These are phyloP conservation scores for Micromonas pusilla DNA, from an alignment of 139 green algal genomes.

Conservation along the genomic window DNA sequence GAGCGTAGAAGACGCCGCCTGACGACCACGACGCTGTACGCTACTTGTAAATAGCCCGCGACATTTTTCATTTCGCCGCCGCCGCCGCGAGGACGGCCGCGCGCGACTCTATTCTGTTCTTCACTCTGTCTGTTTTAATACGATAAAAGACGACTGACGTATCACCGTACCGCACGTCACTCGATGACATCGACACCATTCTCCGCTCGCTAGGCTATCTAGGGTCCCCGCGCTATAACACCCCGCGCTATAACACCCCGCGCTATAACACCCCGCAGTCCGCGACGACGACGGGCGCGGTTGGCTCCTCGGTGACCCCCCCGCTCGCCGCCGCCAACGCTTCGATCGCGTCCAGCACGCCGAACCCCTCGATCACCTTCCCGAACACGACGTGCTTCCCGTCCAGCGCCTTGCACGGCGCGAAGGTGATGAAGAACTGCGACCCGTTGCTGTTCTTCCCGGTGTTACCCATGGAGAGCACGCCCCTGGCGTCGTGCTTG, in stretches of 20 bases:
- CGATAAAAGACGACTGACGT: too few relatives aligned
- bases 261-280: conserved; percentile 40
- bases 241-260: too few relatives aligned
- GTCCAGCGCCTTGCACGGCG: conserved; percentile 54
- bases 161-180: too few relatives aligned
- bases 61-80: too few relatives aligned
- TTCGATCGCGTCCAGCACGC: conserved; percentile 65
- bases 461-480: conserved; percentile 74
- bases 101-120: too few relatives aligned
- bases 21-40: background rate
- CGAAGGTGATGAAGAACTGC: conserved; percentile 83
- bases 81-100: too few relatives aligned
- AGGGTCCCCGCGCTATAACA: too few relatives aligned
- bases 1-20: background rate
- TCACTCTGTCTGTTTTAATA: too few relatives aligned
- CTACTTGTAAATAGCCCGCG: too few relatives aligned
- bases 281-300: conserved; percentile 44
- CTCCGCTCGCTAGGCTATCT: too few relatives aligned
- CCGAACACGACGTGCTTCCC: conserved; percentile 84
- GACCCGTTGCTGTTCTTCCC: conserved; percentile 83
- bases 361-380: conserved; percentile 61
- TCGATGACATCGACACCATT: too few relatives aligned
- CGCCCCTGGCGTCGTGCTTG: conserved; percentile 60
- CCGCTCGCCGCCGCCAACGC: background rate
- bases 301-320: conserved; percentile 37